Base-by-base conservation (phyloP, 768 basidiomycete genomes). In the Rhodosporidiobolus odoratus region DNA sequence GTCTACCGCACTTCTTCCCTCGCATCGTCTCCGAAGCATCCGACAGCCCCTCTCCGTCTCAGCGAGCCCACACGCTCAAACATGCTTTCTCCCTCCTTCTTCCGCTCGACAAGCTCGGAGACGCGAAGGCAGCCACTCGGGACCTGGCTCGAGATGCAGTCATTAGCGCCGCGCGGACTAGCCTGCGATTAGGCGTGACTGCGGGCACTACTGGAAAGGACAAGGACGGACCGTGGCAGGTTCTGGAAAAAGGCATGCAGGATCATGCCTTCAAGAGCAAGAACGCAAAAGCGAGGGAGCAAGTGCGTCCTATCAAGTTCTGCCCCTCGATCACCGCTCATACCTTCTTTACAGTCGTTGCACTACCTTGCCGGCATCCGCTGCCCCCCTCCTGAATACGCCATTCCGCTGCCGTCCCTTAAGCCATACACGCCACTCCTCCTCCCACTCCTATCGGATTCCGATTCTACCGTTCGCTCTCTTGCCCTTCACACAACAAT, bases 381-480 rank as follows among this genome's bases (percentile, higher is more conserved):
- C 12, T 59, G 57, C 17, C 54, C 62, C 6, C 21, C 53, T 1
- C 25, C 58, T 35, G 25, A 37, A 0, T 2, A 7, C 37, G 6
- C 38, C n/a, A 9, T 23, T 1, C 57, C 71, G 0, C 63, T 73
- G 19, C 68, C 72, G 68, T 91, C 91, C 43, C 86, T 96, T 52
- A 85, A 89, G 54, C 85, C 89, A 9, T 97, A 89, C 80, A 84
- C 95, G 40, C 80, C 89, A 2, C 80, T 84, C 19, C 85, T 99
- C 59, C 91, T 97, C 41, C 90, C 88, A 65, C 83, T 88, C 47
- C 83, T 99, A 38, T 91, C 97, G 81, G 95, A 98, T 80, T 86
- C 87, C 1, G 96, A 99, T 77, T 85, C 89, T 27, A 86, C 87
- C 75, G 96, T 98, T 62, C 88, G 96, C 53, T 89, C 92, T 65